Base-by-base conservation (phyloP, 2,329 filamentous ascomycete species). In the Colletotrichum euphorbiae region DNA sequence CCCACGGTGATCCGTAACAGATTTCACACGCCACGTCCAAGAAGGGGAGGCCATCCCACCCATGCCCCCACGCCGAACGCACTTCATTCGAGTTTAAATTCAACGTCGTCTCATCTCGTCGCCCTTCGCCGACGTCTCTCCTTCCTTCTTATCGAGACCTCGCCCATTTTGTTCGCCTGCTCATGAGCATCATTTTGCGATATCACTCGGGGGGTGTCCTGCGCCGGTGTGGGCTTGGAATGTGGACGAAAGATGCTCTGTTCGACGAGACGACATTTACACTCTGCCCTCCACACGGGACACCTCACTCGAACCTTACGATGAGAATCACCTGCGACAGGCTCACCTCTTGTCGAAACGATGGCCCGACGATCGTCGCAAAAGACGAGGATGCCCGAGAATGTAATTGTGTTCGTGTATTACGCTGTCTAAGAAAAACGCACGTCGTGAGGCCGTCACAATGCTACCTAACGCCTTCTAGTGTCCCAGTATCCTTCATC, bases 61-160 rank as follows among this genome's bases (percentile, higher is more conserved):
- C 56, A 56, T 46, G 56, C 67, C 67, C 67, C 67, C 67, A 69
- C 67, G 67, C 62, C 67, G 43, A 69, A 62, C 67, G 67, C 63
- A 66, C 56, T 69, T 62, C 54, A 17, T 56, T 57, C 59, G 69
- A 66, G 62, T 69, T 71, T 67, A 69, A 73, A 69, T 70, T 67
- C 68, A 70, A 72, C 71, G 70, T 66, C 71, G 62, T 70, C 67
- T 71, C 71, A 70, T 65, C 42, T 59, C 43, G 57, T 31, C 58
- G 33, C 21, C 43, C 62, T 36, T 28, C 21, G 19, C 24, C 15
- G 19, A 17, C 42, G 33, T 40, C 15, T 31, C 38, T 46, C 43
- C 51, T 2, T 62, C 42, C 62, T 50, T 21, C 40, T 31, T 48
- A 40, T 48, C 59, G 24, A 50, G 31, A 62, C 17, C 21, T 40